These are phyloP conservation scores for Juglanconis oblonga DNA, from an alignment of 2,329 filamentous ascomycete species.

Conservation along the genomic window DNA sequence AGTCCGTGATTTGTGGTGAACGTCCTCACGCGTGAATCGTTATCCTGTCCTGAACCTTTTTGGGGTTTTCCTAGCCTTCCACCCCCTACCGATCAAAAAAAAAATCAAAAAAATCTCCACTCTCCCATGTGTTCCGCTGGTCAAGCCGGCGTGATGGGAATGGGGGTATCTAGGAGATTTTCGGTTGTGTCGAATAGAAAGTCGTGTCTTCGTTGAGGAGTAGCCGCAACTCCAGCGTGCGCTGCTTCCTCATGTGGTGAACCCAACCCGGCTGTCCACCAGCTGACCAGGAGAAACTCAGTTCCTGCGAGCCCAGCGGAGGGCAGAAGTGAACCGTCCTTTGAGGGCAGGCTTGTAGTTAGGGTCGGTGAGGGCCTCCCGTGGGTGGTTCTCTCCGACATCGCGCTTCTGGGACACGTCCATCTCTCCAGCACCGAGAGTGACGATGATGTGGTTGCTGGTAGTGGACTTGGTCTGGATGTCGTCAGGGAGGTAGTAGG, in stretches of 20 bases:
- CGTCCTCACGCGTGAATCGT: conserved; percentile 13
- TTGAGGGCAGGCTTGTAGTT: conserved; percentile 12
- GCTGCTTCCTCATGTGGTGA: conserved; percentile 4
- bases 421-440: conserved; percentile 38
- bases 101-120: neutral
- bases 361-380: conserved; percentile 16
- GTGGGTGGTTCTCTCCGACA: conserved; percentile 11
- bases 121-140: conserved; percentile 9
- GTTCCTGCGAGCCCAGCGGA: conserved; percentile 3
- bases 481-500: conserved; percentile 53
- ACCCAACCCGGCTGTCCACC: neutral
- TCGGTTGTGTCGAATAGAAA: conserved; percentile 2
- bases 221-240: conserved; percentile 18
- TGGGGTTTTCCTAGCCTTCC: neutral
- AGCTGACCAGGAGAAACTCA: conserved; percentile 4
- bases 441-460: conserved; percentile 49
- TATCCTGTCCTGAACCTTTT: conserved; percentile 5
- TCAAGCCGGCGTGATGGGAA: conserved; percentile 4
- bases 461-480: conserved; percentile 52
- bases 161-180: conserved; percentile 13
- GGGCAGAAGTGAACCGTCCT: conserved; percentile 1
- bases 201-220: conserved; percentile 17
- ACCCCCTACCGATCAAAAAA: conserved; percentile 5
- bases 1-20: conserved; percentile 9
- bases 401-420: conserved; percentile 20